Conservation (phyloP, 139 green algal species). For the Edaphochlamys debaryana region DNA sequence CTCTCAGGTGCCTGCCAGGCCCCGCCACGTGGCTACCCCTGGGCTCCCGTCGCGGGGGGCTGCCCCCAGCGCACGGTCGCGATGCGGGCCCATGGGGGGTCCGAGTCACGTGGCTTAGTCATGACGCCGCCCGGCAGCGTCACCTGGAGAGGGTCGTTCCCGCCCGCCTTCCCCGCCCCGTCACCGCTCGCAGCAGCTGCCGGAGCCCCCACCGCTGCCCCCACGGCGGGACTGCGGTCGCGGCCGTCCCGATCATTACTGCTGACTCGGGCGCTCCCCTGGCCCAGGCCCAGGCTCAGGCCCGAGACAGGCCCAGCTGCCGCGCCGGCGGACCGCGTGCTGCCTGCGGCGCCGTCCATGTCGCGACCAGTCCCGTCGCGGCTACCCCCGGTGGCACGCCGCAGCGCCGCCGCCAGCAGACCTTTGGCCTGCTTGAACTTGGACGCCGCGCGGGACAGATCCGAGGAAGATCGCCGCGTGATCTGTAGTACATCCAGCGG, state of each 20-base stretch:
- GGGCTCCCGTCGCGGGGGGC: neutral
- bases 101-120: conserved; percentile 13
- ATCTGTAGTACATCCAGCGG: conserved; percentile 1
- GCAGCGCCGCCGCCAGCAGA: neutral
- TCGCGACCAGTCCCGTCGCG: neutral
- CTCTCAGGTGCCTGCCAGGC: no score
- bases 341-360: neutral
- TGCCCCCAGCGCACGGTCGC: conserved; percentile 47
- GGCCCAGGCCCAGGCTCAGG: no score
- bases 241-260: neutral
- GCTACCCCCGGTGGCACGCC: neutral
- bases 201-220: no score
- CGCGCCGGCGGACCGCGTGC: no score
- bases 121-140: conserved; percentile 35
- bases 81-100: conserved; percentile 46
- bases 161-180: neutral
- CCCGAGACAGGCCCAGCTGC: no score
- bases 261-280: neutral
- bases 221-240: no score
- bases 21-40: no score
- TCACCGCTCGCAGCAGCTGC: neutral
- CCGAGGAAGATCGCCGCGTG: conserved; percentile 10
- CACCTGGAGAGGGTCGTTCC: neutral
- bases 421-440: conserved; percentile 21
- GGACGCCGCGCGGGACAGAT: neutral